Percentiles rank a stretch among this genome's conserved stretches.
Evolutionary conservation across 2,329 filamentous ascomycete genomes (phyloP).

Genomic region (Alternaria incomplexa): DNA sequence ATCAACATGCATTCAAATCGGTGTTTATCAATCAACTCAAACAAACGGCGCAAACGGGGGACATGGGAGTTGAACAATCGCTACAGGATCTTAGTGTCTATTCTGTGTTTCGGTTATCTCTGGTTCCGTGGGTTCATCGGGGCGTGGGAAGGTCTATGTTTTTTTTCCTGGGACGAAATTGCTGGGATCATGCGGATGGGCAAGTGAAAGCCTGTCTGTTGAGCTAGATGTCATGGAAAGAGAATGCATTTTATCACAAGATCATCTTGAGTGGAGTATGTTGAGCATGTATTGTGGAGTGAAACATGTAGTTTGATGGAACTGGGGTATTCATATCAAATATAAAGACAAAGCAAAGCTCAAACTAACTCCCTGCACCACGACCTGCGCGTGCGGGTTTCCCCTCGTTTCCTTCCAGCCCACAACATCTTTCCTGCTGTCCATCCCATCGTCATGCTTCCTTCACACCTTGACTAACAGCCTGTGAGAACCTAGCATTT

Average conservation of each 20-base stretch:
- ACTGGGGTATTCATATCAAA: neutral
- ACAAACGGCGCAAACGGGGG: neutral
- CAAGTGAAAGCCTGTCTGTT: neutral
- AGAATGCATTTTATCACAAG: neutral
- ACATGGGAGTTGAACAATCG: conserved; percentile 9
- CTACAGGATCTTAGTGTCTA: conserved; percentile 3
- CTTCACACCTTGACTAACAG: neutral
- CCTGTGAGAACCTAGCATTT: neutral
- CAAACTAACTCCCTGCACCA: neutral
- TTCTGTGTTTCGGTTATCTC: neutral
- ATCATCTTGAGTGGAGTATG: neutral
- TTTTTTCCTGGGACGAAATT: neutral
- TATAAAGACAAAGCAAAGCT: neutral
- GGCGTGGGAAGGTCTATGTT: neutral
- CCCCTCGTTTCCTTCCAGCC: neutral
- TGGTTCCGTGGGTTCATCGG: neutral
- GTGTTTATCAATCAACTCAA: conserved; percentile 14
- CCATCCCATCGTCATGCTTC: neutral
- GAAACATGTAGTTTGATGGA: neutral
- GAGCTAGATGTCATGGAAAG: neutral
- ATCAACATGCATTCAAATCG: conserved; percentile 13
- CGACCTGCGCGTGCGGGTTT: neutral
- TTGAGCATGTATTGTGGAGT: neutral
- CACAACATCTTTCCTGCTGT: neutral
- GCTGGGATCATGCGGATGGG: neutral